A percentile compares a stretch with the other conserved stretches of the same genome.
Conservation (phyloP, 2,329 filamentous ascomycete species). For the Coniochaeta sp. region DNA sequence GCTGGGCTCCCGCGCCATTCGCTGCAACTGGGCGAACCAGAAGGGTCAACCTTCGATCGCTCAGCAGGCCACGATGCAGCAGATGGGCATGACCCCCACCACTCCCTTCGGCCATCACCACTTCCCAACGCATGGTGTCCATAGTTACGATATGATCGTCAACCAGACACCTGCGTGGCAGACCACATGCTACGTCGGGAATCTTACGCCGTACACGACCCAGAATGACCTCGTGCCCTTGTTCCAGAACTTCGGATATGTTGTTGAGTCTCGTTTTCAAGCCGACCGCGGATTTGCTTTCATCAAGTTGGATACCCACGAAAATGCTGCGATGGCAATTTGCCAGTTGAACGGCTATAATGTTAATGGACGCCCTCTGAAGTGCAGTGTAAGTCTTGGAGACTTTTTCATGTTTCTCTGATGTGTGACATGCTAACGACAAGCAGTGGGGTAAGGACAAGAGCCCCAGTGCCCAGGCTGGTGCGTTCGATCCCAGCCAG, state of each 20-base stretch:
- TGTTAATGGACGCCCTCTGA: slow-evolving; percentile 90
- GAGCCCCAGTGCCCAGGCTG: slow-evolving; percentile 65
- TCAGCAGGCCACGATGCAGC: slow-evolving; percentile 92
- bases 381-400: slow-evolving; percentile 87
- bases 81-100: slow-evolving; percentile 97
- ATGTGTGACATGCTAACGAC: neutral
- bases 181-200: slow-evolving; percentile 96
- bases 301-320: slow-evolving; percentile 98
- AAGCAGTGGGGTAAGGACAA: slow-evolving; percentile 97
- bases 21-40: slow-evolving; percentile 99
- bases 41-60: slow-evolving; percentile 99
- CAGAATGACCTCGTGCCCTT: slow-evolving; percentile 95
- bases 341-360: slow-evolving; percentile 98
- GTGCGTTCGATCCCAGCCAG: slow-evolving; percentile 65
- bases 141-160: slow-evolving; percentile 96
- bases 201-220: slow-evolving; percentile 94
- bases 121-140: slow-evolving; percentile 92
- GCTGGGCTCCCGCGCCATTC: slow-evolving; percentile 95
- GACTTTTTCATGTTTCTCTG: neutral
- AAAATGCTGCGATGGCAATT: slow-evolving; percentile 97
- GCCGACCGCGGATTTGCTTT: slow-evolving; percentile 97
- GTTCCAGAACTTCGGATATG: slow-evolving; percentile 97
- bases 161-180: slow-evolving; percentile 96
- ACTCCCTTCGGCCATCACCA: slow-evolving; percentile 96
- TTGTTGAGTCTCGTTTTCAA: slow-evolving; percentile 96